Evolutionary conservation across 1,284 basidiomycete species (phyloP).

Genomic region (Boletellus sp.): DNA sequence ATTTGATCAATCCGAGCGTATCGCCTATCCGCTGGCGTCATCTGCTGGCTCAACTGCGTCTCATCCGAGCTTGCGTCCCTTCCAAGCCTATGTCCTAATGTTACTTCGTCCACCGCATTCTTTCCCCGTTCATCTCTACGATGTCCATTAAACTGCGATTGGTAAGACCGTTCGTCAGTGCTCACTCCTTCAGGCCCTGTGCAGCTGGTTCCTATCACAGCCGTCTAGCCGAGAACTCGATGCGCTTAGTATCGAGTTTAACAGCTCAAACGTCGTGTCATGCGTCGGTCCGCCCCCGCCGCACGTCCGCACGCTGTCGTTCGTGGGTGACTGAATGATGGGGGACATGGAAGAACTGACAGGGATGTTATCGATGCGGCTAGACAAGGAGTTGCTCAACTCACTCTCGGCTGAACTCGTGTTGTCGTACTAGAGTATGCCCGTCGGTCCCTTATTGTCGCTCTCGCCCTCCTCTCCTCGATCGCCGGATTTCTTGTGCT

Average conservation of each 20-base stretch:
- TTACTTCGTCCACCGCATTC: slow-evolving; percentile 23
- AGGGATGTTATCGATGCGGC: slow-evolving; percentile 6
- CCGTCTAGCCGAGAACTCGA: slow-evolving; percentile 12
- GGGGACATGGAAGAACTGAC: slow-evolving; percentile 17
- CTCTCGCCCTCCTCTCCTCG: too few species aligned
- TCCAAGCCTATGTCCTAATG: slow-evolving; percentile 23
- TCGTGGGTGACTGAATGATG: slow-evolving; percentile 24
- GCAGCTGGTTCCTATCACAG: slow-evolving; percentile 23
- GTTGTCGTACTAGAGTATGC: slow-evolving; percentile 27
- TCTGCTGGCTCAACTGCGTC: slow-evolving; percentile 25
- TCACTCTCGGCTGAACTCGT: slow-evolving; percentile 21
- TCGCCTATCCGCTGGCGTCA: slow-evolving; percentile 23
- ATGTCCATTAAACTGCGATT: slow-evolving; percentile 25
- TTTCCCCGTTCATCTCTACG: slow-evolving; percentile 29
- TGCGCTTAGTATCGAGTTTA: slow-evolving; percentile 26
- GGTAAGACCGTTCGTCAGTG: slow-evolving; percentile 23
- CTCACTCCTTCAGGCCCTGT: slow-evolving; percentile 17
- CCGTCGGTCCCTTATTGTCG: slow-evolving; percentile 21
- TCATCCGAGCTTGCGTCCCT: slow-evolving; percentile 19
- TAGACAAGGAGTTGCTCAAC: slow-evolving; percentile 14
- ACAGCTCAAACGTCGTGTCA: slow-evolving; percentile 19
- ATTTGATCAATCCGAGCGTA: slow-evolving; percentile 25
- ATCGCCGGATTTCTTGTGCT: too few species aligned
- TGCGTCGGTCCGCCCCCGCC: slow-evolving; percentile 22
- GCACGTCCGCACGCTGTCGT: slow-evolving; percentile 21